These are phyloP conservation scores for Pseudogymnoascus destructans DNA, from an alignment of 2,329 filamentous ascomycete genomes.

Conservation along the genomic window DNA sequence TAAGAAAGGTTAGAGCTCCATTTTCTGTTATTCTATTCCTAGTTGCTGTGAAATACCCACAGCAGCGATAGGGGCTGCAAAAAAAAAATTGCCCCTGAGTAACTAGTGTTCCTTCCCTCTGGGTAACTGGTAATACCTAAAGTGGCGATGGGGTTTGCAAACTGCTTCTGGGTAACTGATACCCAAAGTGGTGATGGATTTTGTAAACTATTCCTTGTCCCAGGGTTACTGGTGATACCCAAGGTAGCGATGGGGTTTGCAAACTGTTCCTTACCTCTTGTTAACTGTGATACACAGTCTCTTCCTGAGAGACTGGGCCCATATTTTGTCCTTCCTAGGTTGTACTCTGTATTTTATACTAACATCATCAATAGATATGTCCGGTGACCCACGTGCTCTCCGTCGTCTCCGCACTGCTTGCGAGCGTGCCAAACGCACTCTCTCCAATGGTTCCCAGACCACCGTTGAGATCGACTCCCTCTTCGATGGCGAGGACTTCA, in stretches of 20 bases:
- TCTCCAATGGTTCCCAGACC: constrained; percentile 94
- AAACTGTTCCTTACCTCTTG: not conserved
- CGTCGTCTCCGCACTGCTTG: constrained; percentile 94
- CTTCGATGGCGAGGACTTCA: constrained; percentile 96
- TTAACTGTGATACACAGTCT: not conserved
- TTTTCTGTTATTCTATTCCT: not conserved
- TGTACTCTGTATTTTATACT: constrained; percentile 15
- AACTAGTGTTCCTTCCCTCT: not conserved
- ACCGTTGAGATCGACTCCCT: constrained; percentile 98
- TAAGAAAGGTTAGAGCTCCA: constrained; percentile 40
- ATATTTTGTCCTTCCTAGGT: not conserved
- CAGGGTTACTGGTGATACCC: not conserved
- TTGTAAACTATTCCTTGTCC: not conserved
- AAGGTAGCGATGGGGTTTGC: not conserved
- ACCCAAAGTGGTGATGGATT: not conserved
- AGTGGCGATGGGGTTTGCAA: not conserved
- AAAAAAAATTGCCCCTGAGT: not conserved
- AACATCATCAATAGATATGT: constrained; percentile 37
- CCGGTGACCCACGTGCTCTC: constrained; percentile 77
- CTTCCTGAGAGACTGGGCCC: not conserved
- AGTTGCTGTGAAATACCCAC: not conserved
- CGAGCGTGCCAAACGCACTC: constrained; percentile 98
- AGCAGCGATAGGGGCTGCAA: not conserved
- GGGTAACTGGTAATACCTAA: not conserved
- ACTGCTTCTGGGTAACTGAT: not conserved